Evolutionary conservation across 2,329 filamentous ascomycete genomes (phyloP).

Genomic region (Tolypocladium tundrense): DNA sequence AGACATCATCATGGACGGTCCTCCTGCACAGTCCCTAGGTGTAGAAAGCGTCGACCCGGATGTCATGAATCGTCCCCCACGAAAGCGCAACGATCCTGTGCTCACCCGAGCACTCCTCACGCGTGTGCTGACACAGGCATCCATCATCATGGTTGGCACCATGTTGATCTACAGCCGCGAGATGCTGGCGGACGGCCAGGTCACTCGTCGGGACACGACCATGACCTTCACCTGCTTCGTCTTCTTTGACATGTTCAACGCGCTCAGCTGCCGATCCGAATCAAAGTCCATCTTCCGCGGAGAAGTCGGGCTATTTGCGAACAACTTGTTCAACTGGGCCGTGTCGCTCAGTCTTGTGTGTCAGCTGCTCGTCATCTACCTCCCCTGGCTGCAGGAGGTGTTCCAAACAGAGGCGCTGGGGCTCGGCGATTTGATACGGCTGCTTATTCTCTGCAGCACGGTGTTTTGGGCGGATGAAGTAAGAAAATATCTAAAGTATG

Average conservation of each 20-base stretch:
- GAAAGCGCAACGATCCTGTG: slow-evolving; percentile 77
- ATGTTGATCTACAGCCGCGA: slow-evolving; percentile 85
- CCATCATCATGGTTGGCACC: slow-evolving; percentile 87
- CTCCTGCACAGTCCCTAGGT: slow-evolving; percentile 90
- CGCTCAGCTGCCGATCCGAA: slow-evolving; percentile 83
- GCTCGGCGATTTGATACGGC: slow-evolving; percentile 60
- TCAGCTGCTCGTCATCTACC: slow-evolving; percentile 85
- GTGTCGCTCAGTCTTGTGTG: slow-evolving; percentile 76
- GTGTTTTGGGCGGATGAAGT: slow-evolving; percentile 95
- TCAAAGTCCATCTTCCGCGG: slow-evolving; percentile 80
- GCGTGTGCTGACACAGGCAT: slow-evolving; percentile 77
- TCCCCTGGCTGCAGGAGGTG: slow-evolving; percentile 84
- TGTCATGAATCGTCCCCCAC: slow-evolving; percentile 82
- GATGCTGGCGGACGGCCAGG: slow-evolving; percentile 72
- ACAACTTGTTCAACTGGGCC: slow-evolving; percentile 94
- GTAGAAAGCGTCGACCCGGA: slow-evolving; percentile 91
- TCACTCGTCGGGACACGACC: slow-evolving; percentile 90
- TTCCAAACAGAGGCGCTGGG: slow-evolving; percentile 90
- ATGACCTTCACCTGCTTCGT: slow-evolving; percentile 99
- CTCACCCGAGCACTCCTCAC: slow-evolving; percentile 75
- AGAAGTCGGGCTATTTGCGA: slow-evolving; percentile 73
- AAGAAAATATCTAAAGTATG: slow-evolving; percentile 66
- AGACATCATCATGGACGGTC: slow-evolving; percentile 99
- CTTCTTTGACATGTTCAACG: slow-evolving; percentile 99
- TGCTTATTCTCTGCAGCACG: slow-evolving; percentile 69